A percentile compares a stretch with the other conserved stretches of the same genome.
Conservation (phyloP, 768 basidiomycete genomes). For the Galerina sulciceps region DNA sequence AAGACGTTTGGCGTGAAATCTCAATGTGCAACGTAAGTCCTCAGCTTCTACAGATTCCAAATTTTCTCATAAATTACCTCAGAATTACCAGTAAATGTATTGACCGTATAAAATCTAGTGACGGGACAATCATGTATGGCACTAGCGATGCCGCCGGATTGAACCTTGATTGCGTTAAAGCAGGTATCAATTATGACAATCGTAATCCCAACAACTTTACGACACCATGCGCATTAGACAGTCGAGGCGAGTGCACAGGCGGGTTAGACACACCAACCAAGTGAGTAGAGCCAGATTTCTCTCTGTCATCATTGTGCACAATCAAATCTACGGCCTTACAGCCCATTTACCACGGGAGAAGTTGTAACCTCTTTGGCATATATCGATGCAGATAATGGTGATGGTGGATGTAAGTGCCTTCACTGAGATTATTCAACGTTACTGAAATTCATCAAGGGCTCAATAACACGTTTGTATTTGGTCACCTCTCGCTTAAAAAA, state of each 20-base stretch:
- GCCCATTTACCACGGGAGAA: constrained; percentile 6
- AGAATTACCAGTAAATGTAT: too few species aligned
- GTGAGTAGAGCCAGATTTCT: not conserved
- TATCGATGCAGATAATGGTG: not conserved
- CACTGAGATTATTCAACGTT: not conserved
- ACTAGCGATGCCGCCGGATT: not conserved
- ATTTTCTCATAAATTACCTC: too few species aligned
- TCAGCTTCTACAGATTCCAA: too few species aligned
- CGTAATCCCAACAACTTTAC: not conserved
- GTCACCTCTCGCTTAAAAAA: too few species aligned
- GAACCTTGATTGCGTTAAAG: constrained; percentile 2
- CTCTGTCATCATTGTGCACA: not conserved
- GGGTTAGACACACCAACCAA: not conserved
- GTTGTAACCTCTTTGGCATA: not conserved
- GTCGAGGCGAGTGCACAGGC: not conserved
- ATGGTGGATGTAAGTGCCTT: not conserved
- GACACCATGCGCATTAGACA: constrained; percentile 1
- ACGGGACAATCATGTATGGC: constrained; percentile 1
- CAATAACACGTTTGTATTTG: not conserved
- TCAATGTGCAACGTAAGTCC: too few species aligned
- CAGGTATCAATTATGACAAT: constrained; percentile 4
- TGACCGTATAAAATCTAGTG: too few species aligned
- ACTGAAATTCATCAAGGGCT: not conserved
- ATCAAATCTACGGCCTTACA: not conserved
- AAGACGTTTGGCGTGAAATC: too few species aligned